Evolutionary conservation across 23 red algal species (phyloP), one percentile per base, ranked within the genome.

Genomic region (Pyropia yezoensis): DNA sequence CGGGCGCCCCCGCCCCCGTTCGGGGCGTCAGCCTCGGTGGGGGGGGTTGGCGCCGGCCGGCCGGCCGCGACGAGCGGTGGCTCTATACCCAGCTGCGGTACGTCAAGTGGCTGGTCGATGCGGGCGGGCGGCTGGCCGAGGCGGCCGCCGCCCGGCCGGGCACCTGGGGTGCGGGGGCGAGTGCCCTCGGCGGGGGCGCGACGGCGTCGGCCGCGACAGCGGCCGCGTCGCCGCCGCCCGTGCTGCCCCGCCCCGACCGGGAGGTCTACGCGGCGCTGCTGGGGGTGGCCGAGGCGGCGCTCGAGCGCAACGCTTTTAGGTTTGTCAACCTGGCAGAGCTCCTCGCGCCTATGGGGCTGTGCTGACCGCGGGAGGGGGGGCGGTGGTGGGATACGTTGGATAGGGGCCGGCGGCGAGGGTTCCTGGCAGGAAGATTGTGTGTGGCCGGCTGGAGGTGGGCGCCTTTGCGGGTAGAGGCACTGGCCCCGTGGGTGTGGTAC

Each of bases 71-170:
- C 57, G 83, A 88, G 55, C 57, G 58, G 3, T 88, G 83, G 83
- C 29, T 88, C 30, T 88, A 88, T 27, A 79, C 76, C 14, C 83
- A 88, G 59, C 52, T 88, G 64, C 54, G 83, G 49, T 88, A 88
- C 52, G 26, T 79, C 3, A 56, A 52, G n/a, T 79, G 59, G 23
- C 24, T 88, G 1, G 14, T 79, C 24, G 83, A 88, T 29, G 54
- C 71, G 26, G 7, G n/a, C 21, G 52, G 19, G n/a, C 33, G 63
- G 11, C 77, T 67, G 83, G 23, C 53, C 26, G 60, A 39, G 0
- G 18, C n/a, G 22, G 28, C 16, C 27, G 61, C 27, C 61, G 61
- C 17, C 7, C 55, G 19, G 55, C 8, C 18, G 55, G 24, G 6
- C 55, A 9, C 20, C n/a, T n/a, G n/a, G n/a, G n/a, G n/a, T 0